phyloP scores from a whole-genome alignment of 2,329 filamentous ascomycete species.

The Neonectria coccinea region DNA sequence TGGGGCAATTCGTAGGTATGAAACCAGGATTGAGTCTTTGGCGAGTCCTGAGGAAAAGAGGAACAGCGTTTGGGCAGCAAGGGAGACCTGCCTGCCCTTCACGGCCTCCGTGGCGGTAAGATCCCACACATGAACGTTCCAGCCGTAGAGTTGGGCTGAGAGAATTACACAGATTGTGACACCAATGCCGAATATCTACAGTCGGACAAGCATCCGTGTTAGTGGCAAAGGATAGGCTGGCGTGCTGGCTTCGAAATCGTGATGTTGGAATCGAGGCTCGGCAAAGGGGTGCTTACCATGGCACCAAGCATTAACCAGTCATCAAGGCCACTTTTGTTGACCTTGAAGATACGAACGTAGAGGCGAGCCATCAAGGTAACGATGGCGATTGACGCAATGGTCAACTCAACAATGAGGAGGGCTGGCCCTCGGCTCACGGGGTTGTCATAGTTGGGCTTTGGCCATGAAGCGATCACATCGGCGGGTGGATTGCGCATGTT shows the following conservation, averaged over 20 bases:
- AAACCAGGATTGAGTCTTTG: constrained; percentile 56
- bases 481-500: constrained; percentile 53
- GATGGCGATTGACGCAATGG: constrained; percentile 50
- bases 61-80: constrained; percentile 56
- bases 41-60: constrained; percentile 53
- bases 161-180: constrained; percentile 52
- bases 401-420: constrained; percentile 53
- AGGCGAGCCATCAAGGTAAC: constrained; percentile 52
- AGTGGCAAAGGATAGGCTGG: constrained; percentile 11
- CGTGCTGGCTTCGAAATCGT: not conserved
- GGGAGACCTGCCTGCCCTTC: constrained; percentile 52
- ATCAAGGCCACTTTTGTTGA: constrained; percentile 52
- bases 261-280: constrained; percentile 23
- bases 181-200: constrained; percentile 50
- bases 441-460: constrained; percentile 52
- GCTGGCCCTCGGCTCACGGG: constrained; percentile 53
- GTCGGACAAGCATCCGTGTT: constrained; percentile 11
- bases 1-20: constrained; percentile 55
- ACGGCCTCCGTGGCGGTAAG: constrained; percentile 43
- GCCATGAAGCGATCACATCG: constrained; percentile 53
- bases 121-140: constrained; percentile 55
- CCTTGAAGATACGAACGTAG: constrained; percentile 51
- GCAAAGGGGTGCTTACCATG: constrained; percentile 45
- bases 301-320: constrained; percentile 58
- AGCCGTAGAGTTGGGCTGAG: constrained; percentile 51